phyloP scores from a whole-genome alignment of 225 moss, liverwort and hornwort genomes.

The Thuidium tamariscinum region DNA sequence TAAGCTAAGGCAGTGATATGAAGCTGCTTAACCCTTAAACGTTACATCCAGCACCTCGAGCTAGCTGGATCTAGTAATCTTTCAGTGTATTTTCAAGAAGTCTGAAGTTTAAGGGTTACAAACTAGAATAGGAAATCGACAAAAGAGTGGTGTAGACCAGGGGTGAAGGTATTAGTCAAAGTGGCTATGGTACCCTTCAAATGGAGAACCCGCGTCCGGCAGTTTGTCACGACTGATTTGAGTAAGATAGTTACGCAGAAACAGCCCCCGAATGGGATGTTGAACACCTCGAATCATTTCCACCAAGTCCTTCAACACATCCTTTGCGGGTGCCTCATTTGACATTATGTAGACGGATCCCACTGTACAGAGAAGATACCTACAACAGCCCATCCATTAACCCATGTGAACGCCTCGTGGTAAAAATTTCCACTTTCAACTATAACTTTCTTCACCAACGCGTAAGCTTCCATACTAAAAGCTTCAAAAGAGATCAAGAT shows the following conservation, averaged over 20 bases:
- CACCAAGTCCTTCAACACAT: slow-evolving; percentile 90
- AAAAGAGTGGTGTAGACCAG: not conserved
- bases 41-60: not conserved
- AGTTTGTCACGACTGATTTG: slow-evolving; percentile 95
- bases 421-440: not conserved
- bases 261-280: slow-evolving; percentile 89
- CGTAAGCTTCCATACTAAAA: not conserved
- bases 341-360: slow-evolving; percentile 96
- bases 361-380: slow-evolving; percentile 96
- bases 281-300: slow-evolving; percentile 99
- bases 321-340: slow-evolving; percentile 92
- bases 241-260: slow-evolving; percentile 90
- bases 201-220: slow-evolving; percentile 82
- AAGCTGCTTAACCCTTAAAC: not conserved
- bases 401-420: not conserved
- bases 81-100: not conserved
- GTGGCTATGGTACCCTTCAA: slow-evolving; percentile 59
- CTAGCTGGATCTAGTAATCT: not conserved
- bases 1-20: not conserved
- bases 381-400: slow-evolving; percentile 22
- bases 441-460: not conserved
- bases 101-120: not conserved
- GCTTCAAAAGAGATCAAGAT: not conserved
- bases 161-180: not conserved
- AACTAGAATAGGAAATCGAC: not conserved